Percentiles rank a stretch among this genome's conserved stretches.
Conservation (phyloP, 495 filamentous ascomycete genomes). For the Astrocystis sublimbata region DNA sequence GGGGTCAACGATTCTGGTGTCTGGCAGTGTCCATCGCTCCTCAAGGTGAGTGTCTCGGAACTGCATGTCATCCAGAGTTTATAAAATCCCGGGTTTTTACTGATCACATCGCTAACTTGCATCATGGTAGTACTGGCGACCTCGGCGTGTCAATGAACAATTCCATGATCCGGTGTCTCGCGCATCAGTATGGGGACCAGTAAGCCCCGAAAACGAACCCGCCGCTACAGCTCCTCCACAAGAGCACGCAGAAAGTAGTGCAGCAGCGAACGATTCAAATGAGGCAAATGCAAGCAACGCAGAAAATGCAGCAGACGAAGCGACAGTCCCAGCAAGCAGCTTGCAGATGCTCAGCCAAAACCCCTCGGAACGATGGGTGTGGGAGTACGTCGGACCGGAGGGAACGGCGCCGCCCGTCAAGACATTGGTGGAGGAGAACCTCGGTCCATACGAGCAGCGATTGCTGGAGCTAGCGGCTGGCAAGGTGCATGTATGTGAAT, state of each 20-base stretch:
- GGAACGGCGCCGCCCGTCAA: slow-evolving; percentile 35
- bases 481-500: slow-evolving; percentile 37
- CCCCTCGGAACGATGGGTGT: slow-evolving; percentile 25
- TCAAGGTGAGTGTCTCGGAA: slow-evolving; percentile 10
- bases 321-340: background rate
- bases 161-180: slow-evolving; percentile 39
- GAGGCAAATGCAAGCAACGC: no score
- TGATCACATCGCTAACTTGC: background rate
- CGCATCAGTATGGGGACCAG: slow-evolving; percentile 38
- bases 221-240: background rate
- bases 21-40: slow-evolving; percentile 56
- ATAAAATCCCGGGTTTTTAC: background rate
- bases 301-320: background rate
- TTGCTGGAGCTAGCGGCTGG: slow-evolving; percentile 47
- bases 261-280: no score
- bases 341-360: slow-evolving; percentile 12
- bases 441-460: slow-evolving; percentile 53
- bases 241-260: background rate
- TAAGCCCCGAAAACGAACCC: background rate
- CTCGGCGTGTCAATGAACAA: slow-evolving; percentile 27
- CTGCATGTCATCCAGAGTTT: background rate
- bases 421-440: slow-evolving; percentile 50
- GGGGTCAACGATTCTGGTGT: slow-evolving; percentile 55
- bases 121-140: slow-evolving; percentile 36
- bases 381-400: slow-evolving; percentile 51